Conservation (phyloP, 1,284 basidiomycete genomes). For the Ustilago lituana region DNA sequence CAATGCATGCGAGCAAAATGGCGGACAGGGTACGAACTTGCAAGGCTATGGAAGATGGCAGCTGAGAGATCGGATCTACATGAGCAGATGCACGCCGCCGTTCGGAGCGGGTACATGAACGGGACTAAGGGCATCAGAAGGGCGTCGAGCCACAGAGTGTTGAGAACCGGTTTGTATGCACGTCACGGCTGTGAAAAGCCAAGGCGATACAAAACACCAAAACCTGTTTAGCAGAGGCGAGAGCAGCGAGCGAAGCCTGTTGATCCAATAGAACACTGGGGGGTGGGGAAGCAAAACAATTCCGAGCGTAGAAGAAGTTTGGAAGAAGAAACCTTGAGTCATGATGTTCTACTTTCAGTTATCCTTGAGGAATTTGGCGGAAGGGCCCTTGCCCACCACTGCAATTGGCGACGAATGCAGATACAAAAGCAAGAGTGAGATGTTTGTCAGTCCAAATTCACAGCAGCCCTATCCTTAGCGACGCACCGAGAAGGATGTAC, state of each 20-base stretch:
- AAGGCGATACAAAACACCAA: conserved; percentile 4
- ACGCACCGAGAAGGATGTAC: too few species aligned
- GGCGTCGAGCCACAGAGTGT: too few species aligned
- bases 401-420: background rate
- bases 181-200: too few species aligned
- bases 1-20: too few species aligned
- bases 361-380: conserved; percentile 37
- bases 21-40: too few species aligned
- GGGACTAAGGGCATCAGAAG: background rate
- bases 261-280: conserved; percentile 14
- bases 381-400: conserved; percentile 40
- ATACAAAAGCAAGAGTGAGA: background rate
- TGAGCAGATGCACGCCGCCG: conserved; percentile 1
- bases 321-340: conserved; percentile 5
- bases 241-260: background rate
- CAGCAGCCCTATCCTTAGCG: background rate
- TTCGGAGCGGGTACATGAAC: conserved; percentile 12
- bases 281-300: background rate
- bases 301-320: background rate
- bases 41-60: too few species aligned
- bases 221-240: background rate
- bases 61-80: too few species aligned
- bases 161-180: too few species aligned
- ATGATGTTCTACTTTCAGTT: conserved; percentile 17
- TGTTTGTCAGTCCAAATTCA: background rate